phyloP scores from a whole-genome alignment of 2,329 filamentous ascomycete genomes.

The Xylariaceae sp. region DNA sequence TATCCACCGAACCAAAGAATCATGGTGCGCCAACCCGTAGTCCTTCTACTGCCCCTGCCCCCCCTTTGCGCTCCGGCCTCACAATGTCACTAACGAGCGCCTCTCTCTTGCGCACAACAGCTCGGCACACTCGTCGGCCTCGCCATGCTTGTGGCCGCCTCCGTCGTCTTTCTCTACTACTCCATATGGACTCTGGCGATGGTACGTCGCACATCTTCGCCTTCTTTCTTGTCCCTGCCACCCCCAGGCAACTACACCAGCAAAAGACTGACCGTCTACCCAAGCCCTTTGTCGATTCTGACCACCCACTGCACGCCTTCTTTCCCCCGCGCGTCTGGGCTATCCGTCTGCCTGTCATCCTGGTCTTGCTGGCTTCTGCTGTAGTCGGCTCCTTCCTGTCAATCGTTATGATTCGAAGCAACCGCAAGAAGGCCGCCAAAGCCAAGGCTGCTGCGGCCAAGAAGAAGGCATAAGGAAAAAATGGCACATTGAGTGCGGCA shows the following conservation, averaged over 20 bases:
- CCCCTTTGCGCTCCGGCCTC: not conserved
- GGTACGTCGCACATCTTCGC: slow-evolving; percentile 49
- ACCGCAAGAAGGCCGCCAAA: slow-evolving; percentile 95
- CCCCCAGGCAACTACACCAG: not conserved
- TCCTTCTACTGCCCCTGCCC: not conserved
- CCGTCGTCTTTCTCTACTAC: slow-evolving; percentile 76
- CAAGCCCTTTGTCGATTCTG: slow-evolving; percentile 94
- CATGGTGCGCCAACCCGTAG: not conserved
- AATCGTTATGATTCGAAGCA: slow-evolving; percentile 98
- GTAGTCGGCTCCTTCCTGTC: slow-evolving; percentile 95
- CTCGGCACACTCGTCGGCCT: slow-evolving; percentile 78
- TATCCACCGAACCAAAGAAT: not conserved
- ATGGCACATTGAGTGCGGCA: too few species aligned
- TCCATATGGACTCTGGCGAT: slow-evolving; percentile 96
- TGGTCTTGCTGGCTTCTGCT: slow-evolving; percentile 84
- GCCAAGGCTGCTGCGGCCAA: slow-evolving; percentile 71
- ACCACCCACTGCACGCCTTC: slow-evolving; percentile 88
- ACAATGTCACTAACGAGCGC: slow-evolving; percentile 6
- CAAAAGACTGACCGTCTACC: slow-evolving; percentile 2
- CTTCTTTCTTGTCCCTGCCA: slow-evolving; percentile 6
- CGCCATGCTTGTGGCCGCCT: slow-evolving; percentile 64
- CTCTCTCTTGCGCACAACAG: slow-evolving; percentile 40
- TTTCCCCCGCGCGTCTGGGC: slow-evolving; percentile 98
- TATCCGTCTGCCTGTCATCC: slow-evolving; percentile 95
- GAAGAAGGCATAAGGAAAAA: slow-evolving; percentile 68